A percentile compares a stretch with the other conserved stretches of the same genome.
Evolutionary conservation across 768 basidiomycete species (phyloP).

Genomic region (Hericium alpestre): DNA sequence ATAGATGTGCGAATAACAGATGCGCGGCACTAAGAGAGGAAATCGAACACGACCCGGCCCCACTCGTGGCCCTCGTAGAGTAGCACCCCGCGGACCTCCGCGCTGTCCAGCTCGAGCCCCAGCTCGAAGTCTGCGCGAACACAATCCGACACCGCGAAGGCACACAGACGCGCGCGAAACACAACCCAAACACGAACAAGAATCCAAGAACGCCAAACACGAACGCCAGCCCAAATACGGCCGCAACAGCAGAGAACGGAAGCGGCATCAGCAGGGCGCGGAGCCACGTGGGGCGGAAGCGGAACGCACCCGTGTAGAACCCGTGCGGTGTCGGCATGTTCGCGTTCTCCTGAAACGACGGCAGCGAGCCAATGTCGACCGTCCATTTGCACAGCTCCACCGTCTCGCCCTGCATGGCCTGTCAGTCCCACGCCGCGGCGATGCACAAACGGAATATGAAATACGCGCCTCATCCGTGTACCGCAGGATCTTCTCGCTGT

Average conservation of each 20-base stretch:
- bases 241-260: neutral
- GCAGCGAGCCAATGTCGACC: conserved; percentile 68
- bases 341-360: conserved; percentile 68
- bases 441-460: too few relatives aligned
- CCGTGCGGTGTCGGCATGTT: conserved; percentile 43
- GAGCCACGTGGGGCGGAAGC: neutral
- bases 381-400: conserved; percentile 79
- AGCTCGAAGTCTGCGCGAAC: conserved; percentile 61
- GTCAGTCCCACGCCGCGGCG: neutral
- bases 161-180: too few relatives aligned
- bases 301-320: conserved; percentile 64
- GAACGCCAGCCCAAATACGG: too few relatives aligned
- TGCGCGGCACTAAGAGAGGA: conserved; percentile 24
- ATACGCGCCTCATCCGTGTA: conserved; percentile 67
- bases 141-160: neutral
- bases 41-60: conserved; percentile 63
- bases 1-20: neutral
- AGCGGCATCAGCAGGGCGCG: neutral
- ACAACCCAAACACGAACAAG: too few relatives aligned
- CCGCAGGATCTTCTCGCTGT: conserved; percentile 64
- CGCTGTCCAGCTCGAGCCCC: conserved; percentile 74
- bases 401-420: conserved; percentile 45
- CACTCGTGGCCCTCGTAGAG: conserved; percentile 70
- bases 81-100: conserved; percentile 75
- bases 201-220: too few relatives aligned